Conservation (phyloP, 2,329 filamentous ascomycete genomes). For the Xylaria sp. region DNA sequence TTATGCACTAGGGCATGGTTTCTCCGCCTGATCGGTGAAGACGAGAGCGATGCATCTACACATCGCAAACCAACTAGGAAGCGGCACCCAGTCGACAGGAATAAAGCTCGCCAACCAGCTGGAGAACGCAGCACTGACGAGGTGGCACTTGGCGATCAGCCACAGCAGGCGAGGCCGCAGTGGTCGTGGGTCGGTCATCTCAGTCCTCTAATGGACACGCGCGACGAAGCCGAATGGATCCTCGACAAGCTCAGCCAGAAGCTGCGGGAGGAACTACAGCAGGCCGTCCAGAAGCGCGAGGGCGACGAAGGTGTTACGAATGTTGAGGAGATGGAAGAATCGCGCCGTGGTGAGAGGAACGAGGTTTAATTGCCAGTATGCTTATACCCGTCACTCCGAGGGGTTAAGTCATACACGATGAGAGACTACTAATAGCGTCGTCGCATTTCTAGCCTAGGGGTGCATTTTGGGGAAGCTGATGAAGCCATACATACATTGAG, state of each 20-base stretch:
- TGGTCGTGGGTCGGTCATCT: slow-evolving; percentile 80
- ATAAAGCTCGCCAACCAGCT: neutral
- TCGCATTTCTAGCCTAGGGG: neutral
- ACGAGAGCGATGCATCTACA: slow-evolving; percentile 62
- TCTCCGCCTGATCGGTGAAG: slow-evolving; percentile 77
- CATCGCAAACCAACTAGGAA: slow-evolving; percentile 55
- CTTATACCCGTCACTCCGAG: neutral
- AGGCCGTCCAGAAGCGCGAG: slow-evolving; percentile 35
- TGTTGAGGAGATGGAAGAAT: slow-evolving; percentile 41
- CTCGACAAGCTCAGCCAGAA: slow-evolving; percentile 69
- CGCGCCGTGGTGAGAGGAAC: slow-evolving; percentile 52
- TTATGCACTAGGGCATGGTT: slow-evolving; percentile 74
- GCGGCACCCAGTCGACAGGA: slow-evolving; percentile 13
- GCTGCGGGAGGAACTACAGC: slow-evolving; percentile 62
- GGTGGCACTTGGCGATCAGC: slow-evolving; percentile 6
- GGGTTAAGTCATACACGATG: neutral
- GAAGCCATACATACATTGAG: neutral
- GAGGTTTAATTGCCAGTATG: neutral
- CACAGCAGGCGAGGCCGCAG: slow-evolving; percentile 37
- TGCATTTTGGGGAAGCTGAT: neutral
- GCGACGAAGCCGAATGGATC: slow-evolving; percentile 78
- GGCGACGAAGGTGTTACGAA: slow-evolving; percentile 30
- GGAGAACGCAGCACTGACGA: neutral
- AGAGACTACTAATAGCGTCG: neutral
- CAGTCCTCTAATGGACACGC: slow-evolving; percentile 75